Evolutionary conservation across 768 basidiomycete species (phyloP).

Genomic region (Xerocomus spinulosus): DNA sequence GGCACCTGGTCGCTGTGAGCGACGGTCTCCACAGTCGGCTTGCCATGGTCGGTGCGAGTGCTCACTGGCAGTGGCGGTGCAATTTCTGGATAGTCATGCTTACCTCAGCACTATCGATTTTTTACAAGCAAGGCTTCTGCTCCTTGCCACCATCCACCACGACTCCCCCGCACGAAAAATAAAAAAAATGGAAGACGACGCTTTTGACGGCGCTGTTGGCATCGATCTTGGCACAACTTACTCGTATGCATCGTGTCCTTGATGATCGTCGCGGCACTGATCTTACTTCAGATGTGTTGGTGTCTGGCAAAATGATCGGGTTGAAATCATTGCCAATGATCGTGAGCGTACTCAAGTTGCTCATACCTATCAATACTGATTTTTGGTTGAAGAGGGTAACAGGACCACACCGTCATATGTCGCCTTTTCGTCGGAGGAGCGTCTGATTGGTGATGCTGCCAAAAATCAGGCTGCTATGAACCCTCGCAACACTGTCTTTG

Average conservation of each 20-base stretch:
- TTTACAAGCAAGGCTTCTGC: conserved; percentile 25
- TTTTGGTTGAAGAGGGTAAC: conserved; percentile 74
- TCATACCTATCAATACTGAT: neutral
- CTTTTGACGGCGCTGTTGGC: conserved; percentile 93
- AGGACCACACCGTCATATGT: conserved; percentile 99
- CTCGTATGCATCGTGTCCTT: conserved; percentile 53
- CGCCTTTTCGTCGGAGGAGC: conserved; percentile 94
- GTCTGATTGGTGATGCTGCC: conserved; percentile 97
- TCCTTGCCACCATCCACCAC: conserved; percentile 30
- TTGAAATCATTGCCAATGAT: conserved; percentile 98
- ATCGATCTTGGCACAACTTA: conserved; percentile 98
- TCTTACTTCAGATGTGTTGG: conserved; percentile 76
- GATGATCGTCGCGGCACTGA: conserved; percentile 20
- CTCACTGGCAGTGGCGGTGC: conserved; percentile 30
- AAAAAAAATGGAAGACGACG: conserved; percentile 80
- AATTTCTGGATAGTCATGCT: conserved; percentile 31
- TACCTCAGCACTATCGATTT: conserved; percentile 53
- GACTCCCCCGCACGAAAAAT: conserved; percentile 27
- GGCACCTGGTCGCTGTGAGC: conserved; percentile 21
- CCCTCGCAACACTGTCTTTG: conserved; percentile 97
- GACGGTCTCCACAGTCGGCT: conserved; percentile 22
- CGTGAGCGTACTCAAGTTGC: conserved; percentile 47
- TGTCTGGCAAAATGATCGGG: conserved; percentile 99
- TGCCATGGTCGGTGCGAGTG: conserved; percentile 22
- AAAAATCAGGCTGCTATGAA: conserved; percentile 99